Evolutionary conservation across 768 basidiomycete species (phyloP).

Genomic region (Sporobolomyces roseus): DNA sequence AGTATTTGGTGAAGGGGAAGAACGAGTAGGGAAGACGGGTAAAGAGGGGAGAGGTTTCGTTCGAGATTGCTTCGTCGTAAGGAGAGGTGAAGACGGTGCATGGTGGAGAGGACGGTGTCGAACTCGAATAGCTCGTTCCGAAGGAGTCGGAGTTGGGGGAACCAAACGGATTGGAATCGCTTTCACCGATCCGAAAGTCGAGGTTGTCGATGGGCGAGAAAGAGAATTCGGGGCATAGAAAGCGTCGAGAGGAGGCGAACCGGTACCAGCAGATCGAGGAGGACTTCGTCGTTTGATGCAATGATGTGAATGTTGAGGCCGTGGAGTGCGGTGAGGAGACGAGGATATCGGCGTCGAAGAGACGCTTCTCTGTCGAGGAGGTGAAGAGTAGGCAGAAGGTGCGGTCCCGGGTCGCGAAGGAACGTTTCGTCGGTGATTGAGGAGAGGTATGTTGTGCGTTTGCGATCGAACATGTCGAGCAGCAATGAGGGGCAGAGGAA

Average conservation of each 20-base stretch:
- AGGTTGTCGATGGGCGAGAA: constrained; percentile 4
- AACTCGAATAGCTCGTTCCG: neutral
- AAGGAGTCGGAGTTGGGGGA: constrained; percentile 15
- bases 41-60: constrained; percentile 11
- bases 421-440: constrained; percentile 10
- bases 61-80: neutral
- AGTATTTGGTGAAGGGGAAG: neutral
- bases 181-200: neutral
- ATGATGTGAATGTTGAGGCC: constrained; percentile 1
- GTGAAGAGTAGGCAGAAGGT: neutral
- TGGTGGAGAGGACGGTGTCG: neutral
- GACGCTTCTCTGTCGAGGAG: constrained; percentile 1
- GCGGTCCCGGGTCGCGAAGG: neutral
- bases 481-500: neutral
- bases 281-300: neutral
- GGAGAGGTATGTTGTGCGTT: neutral
- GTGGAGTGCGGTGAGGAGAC: neutral
- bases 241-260: neutral
- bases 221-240: neutral
- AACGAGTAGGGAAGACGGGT: constrained; percentile 13
- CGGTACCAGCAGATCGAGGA: neutral
- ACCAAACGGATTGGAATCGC: constrained; percentile 21
- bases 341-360: neutral
- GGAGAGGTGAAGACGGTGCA: neutral
- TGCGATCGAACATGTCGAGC: neutral